Conservation (phyloP, 2,329 filamentous ascomycete genomes). For the Penicillium psychrosexuale region DNA sequence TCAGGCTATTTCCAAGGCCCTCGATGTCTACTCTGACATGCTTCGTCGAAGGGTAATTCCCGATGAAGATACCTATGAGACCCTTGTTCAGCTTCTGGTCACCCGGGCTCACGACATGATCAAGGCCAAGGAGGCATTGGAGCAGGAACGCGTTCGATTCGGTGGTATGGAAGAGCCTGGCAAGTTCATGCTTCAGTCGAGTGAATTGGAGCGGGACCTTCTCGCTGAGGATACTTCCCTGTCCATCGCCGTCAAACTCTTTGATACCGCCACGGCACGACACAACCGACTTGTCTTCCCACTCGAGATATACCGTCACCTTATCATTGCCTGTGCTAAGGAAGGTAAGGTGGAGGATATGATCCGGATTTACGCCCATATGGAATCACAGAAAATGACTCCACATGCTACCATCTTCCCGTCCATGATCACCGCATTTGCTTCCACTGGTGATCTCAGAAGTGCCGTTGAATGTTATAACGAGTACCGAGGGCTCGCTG, state of each 20-base stretch:
- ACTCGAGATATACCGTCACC: constrained; percentile 75
- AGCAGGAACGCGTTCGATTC: constrained; percentile 79
- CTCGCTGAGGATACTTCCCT: constrained; percentile 84
- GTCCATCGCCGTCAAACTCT: constrained; percentile 78
- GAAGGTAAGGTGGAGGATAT: constrained; percentile 80
- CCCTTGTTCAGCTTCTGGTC: constrained; percentile 78
- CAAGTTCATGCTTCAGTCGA: constrained; percentile 84
- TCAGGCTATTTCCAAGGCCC: constrained; percentile 82
- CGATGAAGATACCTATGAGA: constrained; percentile 81
- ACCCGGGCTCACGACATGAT: constrained; percentile 76
- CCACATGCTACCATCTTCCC: constrained; percentile 82
- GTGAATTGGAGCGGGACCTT: constrained; percentile 82
- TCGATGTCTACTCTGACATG: constrained; percentile 97
- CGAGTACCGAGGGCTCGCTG: constrained; percentile 85
- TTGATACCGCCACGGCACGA: constrained; percentile 68
- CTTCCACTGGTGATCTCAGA: constrained; percentile 71
- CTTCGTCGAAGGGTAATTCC: constrained; percentile 77
- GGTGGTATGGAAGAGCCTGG: constrained; percentile 80
- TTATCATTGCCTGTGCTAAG: constrained; percentile 84
- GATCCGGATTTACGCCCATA: constrained; percentile 85
- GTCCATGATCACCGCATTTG: constrained; percentile 92
- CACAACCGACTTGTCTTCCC: constrained; percentile 64
- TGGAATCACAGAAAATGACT: constrained; percentile 72
- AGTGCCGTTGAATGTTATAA: constrained; percentile 95
- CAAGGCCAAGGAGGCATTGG: constrained; percentile 67